Evolutionary conservation across 495 filamentous ascomycete species (phyloP), one percentile per base, ranked within the genome.

Genomic region (Lepraria neglecta): DNA sequence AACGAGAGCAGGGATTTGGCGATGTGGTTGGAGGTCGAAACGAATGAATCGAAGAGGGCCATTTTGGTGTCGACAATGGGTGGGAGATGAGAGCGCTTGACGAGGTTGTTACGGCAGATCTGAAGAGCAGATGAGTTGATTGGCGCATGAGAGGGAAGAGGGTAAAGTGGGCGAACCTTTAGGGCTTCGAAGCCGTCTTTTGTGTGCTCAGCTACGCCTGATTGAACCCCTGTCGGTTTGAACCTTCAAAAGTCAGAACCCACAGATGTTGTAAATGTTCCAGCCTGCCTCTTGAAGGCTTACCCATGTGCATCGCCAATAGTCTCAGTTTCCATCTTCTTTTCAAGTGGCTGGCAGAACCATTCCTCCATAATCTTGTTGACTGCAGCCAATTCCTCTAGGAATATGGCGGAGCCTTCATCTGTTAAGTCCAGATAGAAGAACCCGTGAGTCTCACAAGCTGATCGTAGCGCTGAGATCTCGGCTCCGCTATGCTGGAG

Each of bases 381-480:
- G 19, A 76, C 75, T 0, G 73, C 68, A 38, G 73, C 71, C 68
- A 83, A 81, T 70, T 79, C 80, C 55, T 75, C 74, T 42, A 42
- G 38, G 38, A 42, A 42, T 42, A 42, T 14, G 38, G 38, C 38
- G 38, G 38, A 42, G 6, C 38, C 38, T 66, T 80, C 64, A 77
- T 79, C 68, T 56, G 71, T 62, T 28, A 83, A 74, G 69, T 82
- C 75, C 52, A 83, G 77, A 67, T 82, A 78, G 71, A 83, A 83
- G 74, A 79, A 82, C 12, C 80, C 80, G 15, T 76, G 71, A 19
- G 75, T 71, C 63, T 77, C 71, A 67, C 80, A 82, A 55, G 71
- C 72, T n/a, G 70, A 66, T 61, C 78, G 64, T 9, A 83, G 73
- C 62, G 74, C 78, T 44, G 78, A 76, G 17, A 77, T 67, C 70